Evolutionary conservation across 164 flowering plant genomes (phyloP), one percentile per base, ranked within the genome.

Genomic region (Magnolia sinica): DNA sequence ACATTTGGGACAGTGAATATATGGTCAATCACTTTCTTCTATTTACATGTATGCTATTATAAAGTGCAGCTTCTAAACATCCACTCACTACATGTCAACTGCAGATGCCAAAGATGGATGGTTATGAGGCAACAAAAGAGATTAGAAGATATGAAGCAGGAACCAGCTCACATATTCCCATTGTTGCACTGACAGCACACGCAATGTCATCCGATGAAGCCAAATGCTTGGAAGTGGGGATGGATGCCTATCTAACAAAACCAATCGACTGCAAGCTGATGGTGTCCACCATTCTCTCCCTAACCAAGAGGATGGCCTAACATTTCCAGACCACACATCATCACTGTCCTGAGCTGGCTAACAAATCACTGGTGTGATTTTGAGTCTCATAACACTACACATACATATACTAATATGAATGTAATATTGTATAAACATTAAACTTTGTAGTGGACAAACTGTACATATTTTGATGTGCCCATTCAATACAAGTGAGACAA

Each of bases 61-160:
- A 27, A 65, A 37, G 8, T 80, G 66, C 0, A 37, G 58, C 27
- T 37, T 37, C 45, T 37, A 37, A 37, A 55, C 61, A 55, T 55
- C 16, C 18, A 11, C 61, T 55, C 0, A 3, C 18, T 16, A 55
- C 61, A 55, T 55, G 61, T 14, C 55, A 67, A 74, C 10, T 73
- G 69, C 91, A 96, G 99, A 96, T 96, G 99, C 98, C 98, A 58
- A 92, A 89, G 86, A 91, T 96, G 99, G 99, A 96, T 84, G 99
- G 99, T 8, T 96, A 96, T 63, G 98, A 96, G 79, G 98, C 99
- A 78, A 96, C 99, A 49, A 93, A 87, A 81, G 91, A 87, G 61
- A 96, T 96, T 55, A 86, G 99, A 82, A 90, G 84, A 81, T 79
- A 83, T 16, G 99, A 95, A 82, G 80, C 64, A 6, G 95, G 89